Evolutionary conservation across 371 early-diverging fungal genomes (phyloP).

Genomic region (Aphelidium insulamus): DNA sequence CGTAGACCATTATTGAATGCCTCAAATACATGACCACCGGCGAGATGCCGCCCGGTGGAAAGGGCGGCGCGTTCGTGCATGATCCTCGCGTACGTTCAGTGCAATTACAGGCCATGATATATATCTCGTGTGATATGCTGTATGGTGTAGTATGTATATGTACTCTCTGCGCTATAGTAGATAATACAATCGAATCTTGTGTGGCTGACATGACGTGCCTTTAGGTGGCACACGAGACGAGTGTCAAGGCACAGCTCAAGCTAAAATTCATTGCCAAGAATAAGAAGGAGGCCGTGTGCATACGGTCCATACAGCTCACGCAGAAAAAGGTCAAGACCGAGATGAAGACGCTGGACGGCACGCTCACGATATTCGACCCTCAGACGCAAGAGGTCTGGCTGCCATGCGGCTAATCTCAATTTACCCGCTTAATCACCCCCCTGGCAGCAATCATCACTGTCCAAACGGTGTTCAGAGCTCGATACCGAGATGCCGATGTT

Average conservation of each 20-base stretch:
- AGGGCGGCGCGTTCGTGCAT: slow-evolving; percentile 83
- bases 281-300: slow-evolving; percentile 45
- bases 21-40: slow-evolving; percentile 96
- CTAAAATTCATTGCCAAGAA: slow-evolving; percentile 64
- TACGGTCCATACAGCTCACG: slow-evolving; percentile 56
- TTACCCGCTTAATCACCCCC: too few species aligned
- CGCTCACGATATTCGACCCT: too few species aligned
- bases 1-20: slow-evolving; percentile 88
- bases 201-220: too few species aligned
- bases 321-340: slow-evolving; percentile 75
- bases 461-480: slow-evolving; percentile 59
- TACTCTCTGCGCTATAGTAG: background rate
- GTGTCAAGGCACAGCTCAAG: slow-evolving; percentile 85
- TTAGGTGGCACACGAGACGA: slow-evolving; percentile 55
- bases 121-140: background rate
- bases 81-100: slow-evolving; percentile 67
- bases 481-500: slow-evolving; percentile 65
- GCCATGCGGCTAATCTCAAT: too few species aligned
- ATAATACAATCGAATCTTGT: slow-evolving; percentile 2
- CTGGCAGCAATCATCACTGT: too few species aligned
- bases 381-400: too few species aligned
- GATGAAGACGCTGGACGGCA: slow-evolving; percentile 28
- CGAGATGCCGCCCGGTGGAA: slow-evolving; percentile 79
- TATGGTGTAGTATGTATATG: background rate
- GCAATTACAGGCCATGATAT: background rate